Evolutionary conservation across 371 early-diverging fungal genomes (phyloP), one percentile per base, ranked within the genome.

Genomic region (Blakeslea trispora): DNA sequence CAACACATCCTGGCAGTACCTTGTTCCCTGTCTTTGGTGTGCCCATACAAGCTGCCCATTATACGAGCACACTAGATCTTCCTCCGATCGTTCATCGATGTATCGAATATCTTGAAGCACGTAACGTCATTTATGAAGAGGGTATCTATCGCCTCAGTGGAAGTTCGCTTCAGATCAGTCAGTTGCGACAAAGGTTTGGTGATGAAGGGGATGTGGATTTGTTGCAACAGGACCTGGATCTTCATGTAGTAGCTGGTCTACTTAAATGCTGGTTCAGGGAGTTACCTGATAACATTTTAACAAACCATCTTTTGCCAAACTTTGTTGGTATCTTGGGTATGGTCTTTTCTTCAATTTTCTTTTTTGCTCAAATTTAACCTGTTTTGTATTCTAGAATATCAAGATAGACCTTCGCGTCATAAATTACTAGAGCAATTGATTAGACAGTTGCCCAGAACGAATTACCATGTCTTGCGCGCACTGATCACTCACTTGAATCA

Each of bases 121-220:
- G 83, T 51, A 75, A 83, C 41, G 91, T 87, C 9, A 69, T 68
- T 10, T 59, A 81, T 23, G 94, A 94, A 61, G 94, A 93, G 72
- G 94, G 94, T 2, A 85, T 94, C 9, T 94, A 93, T 69, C 81
- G 94, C 1, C 70, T 90, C 39, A 86, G 86, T 22, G 94, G 94
- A 5, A 81, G 84, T 43, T 68, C 85, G 2, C 55, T 71, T 24
- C 74, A 75, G 23, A 85, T 93, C 34, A 74, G 80, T 18, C 44
- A 53, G 18, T 64, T 94, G 18, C 81, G 82, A 59, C 74, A 76
- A 23, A 65, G 74, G 50, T 94, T 94, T 65, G 81, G 93, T 53
- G 63, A 64, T 45, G 81, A 81, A 37, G 80, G 81, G 1, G 90
- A 90, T 67, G 69, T 83, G 13, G 75, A 84, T 48, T 65, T 90